These are phyloP conservation scores for Medicago lupulina DNA, from an alignment of 306 rosid genomes.

Conservation along the genomic window DNA sequence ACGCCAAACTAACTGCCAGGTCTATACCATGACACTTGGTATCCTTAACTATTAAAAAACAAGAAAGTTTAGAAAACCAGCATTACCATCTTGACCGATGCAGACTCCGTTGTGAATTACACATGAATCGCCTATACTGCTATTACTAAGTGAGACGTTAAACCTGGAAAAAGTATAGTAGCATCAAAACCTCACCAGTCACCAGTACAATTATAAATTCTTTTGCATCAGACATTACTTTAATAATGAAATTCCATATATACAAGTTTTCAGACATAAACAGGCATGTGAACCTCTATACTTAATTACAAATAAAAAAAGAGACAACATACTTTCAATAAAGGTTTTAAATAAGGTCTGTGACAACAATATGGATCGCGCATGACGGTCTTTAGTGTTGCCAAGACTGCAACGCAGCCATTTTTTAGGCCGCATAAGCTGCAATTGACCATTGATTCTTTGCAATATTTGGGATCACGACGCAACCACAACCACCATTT, in stretches of 20 bases:
- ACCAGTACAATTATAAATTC: conserved; percentile 24
- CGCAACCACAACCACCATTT: too few species aligned
- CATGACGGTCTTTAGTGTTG: too few species aligned
- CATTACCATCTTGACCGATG: conserved; percentile 96
- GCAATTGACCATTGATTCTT: too few species aligned
- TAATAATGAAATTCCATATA: background rate
- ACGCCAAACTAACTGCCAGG: background rate
- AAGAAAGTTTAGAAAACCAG: conserved; percentile 33
- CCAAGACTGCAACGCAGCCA: too few species aligned
- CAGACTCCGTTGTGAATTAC: conserved; percentile 85
- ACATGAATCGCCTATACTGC: conserved; percentile 83
- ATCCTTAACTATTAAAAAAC: conserved; percentile 5
- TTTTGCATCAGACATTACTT: conserved; percentile 28
- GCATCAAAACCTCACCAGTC: conserved; percentile 18
- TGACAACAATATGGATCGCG: too few species aligned
- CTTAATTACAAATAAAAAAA: background rate
- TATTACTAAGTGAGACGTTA: conserved; percentile 76
- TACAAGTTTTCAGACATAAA: background rate
- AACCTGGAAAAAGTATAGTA: conserved; percentile 57
- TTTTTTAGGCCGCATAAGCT: too few species aligned
- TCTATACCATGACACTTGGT: conserved; percentile 4
- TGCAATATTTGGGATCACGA: too few species aligned
- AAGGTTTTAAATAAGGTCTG: too few species aligned
- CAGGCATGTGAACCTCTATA: conserved; percentile 13
- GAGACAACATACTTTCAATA: background rate